Base-by-base conservation (phyloP, 1,139 yeast species). In the Magnusiomyces suaveolens region DNA sequence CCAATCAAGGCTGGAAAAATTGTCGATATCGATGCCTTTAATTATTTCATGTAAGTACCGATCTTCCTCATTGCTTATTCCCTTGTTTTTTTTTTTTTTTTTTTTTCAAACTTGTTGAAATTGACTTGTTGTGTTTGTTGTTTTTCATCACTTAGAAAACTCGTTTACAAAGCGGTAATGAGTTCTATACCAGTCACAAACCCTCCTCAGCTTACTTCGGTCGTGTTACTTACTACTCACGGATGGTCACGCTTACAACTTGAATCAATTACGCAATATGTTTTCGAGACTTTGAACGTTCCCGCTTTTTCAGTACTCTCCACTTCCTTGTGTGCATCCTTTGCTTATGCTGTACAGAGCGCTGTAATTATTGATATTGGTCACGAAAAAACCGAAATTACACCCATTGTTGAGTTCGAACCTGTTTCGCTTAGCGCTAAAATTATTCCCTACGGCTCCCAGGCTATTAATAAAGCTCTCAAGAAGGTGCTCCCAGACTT, bases 341-440 rank as follows among this genome's bases (percentile, higher is more conserved):
- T 83, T 69, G 94, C 96, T 0, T 77, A 84, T 65, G 83, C 83
- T 12, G 72, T 82, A 21, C 68, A 70, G 32, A 80, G 76, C 55
- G 79, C 92, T 0, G 70, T 84, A 43, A 87, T 92, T 24, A 81
- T 92, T 49, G 95, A 92, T 68, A 76, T 92, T 48, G 97, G 97
- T 23, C 74, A 76, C 57, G 80, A 83, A 46, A 79, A 82, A 61
- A 80, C 88, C 1, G 96, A 88, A 66, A 75, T 92, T 44, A 77
- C 84, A 3, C 94, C 96, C 0, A 80, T 92, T 25, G 70, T 86
- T 49, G 94, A 87, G 56, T 87, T 81, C 63, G 81, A 82, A 57
- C 75, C 79, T 2, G 69, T 84, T 48, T 76, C 76, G 50, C 77
- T 77, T 63, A 83, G 89, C 1, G 74, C 78, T 41, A 72, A 73